Conservation (phyloP, 2,329 filamentous ascomycete species). For the Fusarium buxicola region DNA sequence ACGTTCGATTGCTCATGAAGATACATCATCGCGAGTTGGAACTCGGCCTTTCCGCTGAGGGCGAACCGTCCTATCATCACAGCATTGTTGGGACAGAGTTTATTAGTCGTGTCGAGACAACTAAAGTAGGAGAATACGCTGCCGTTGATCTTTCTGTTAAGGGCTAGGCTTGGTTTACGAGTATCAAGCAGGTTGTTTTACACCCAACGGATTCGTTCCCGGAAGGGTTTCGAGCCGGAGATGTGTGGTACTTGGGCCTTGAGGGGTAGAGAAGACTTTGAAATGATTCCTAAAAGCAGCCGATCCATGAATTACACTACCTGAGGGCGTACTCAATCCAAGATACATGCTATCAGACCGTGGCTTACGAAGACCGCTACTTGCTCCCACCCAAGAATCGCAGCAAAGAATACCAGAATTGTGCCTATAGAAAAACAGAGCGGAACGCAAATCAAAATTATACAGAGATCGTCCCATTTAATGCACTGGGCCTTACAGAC, state of each 20-base stretch:
- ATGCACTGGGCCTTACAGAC: slow-evolving; percentile 1
- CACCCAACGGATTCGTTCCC: slow-evolving; percentile 30
- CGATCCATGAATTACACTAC: background rate
- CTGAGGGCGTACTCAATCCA: background rate
- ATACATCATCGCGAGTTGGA: background rate
- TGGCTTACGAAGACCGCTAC: too few species aligned
- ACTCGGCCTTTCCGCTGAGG: background rate
- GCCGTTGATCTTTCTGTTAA: slow-evolving; percentile 27
- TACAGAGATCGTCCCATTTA: background rate
- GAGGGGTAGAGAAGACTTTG: background rate
- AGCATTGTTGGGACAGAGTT: slow-evolving; percentile 31
- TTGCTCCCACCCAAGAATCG: too few species aligned
- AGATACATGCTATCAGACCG: too few species aligned
- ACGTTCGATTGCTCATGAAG: background rate
- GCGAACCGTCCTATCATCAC: slow-evolving; percentile 21
- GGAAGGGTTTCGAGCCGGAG: slow-evolving; percentile 27
- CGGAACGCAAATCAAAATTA: too few species aligned
- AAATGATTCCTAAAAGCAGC: background rate
- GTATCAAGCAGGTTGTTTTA: slow-evolving; percentile 30
- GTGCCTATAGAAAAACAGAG: too few species aligned
- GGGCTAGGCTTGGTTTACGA: slow-evolving; percentile 31
- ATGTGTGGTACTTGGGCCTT: slow-evolving; percentile 20
- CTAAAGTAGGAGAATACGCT: slow-evolving; percentile 14
- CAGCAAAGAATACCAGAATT: too few species aligned
- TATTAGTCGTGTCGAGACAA: slow-evolving; percentile 9